Percentiles rank a stretch among this genome's conserved stretches.
Conservation (phyloP, 176 grass and related monocot species). For the Rhipidocladum racemiflorum region DNA sequence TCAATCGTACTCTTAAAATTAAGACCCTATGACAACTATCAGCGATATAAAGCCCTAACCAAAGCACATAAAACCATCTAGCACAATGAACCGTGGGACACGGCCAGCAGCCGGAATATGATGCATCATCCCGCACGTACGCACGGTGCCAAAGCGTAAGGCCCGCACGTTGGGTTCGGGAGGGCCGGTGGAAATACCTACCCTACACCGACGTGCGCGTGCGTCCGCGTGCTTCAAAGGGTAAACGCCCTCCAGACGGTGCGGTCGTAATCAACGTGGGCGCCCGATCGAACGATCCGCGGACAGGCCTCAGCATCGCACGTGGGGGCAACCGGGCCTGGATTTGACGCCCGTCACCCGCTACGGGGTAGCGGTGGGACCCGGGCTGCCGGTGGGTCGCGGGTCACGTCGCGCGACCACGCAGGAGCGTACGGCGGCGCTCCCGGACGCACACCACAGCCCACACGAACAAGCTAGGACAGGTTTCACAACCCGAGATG, state of each 20-base stretch:
- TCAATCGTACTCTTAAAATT: no score
- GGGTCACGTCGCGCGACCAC: conserved; percentile 23
- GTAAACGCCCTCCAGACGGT: neutral
- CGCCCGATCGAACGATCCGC: neutral
- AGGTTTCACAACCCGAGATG: neutral
- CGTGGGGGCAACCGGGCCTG: conserved; percentile 54
- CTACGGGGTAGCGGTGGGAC: neutral
- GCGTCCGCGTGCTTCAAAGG: neutral
- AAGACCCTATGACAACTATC: no score
- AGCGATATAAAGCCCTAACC: no score
- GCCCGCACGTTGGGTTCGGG: neutral
- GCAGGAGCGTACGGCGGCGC: conserved; percentile 31
- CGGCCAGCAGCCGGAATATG: neutral
- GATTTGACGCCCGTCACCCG: conserved; percentile 9
- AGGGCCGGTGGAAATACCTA: neutral
- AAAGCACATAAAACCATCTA: no score
- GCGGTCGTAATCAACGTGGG: neutral
- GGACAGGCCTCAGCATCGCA: conserved; percentile 47
- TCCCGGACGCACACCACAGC: no score
- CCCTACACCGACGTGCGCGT: neutral
- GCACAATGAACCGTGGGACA: no score
- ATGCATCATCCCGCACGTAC: neutral
- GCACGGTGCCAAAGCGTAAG: neutral
- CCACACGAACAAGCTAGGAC: conserved; percentile 19
- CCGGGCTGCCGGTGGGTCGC: conserved; percentile 32